These are phyloP conservation scores for Colletotrichum theobromicola DNA, from an alignment of 2,329 filamentous ascomycete genomes.

Conservation along the genomic window DNA sequence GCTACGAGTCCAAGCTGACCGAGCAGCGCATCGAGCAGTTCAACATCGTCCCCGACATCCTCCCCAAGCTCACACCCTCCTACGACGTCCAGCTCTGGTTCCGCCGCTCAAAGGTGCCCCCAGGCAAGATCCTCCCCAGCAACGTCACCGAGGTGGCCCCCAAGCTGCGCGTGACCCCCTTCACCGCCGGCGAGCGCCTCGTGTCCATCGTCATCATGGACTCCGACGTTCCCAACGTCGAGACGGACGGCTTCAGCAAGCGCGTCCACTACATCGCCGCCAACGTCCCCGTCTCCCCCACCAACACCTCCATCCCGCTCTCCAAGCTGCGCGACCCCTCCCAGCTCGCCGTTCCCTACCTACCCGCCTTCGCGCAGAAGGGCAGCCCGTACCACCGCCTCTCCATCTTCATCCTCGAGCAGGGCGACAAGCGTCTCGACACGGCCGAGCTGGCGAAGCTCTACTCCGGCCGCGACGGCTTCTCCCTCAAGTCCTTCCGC, in stretches of 20 bases:
- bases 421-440: slow-evolving; percentile 68
- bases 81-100: slow-evolving; percentile 86
- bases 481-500: slow-evolving; percentile 77
- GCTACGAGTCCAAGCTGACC: slow-evolving; percentile 79
- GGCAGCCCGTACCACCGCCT: slow-evolving; percentile 91
- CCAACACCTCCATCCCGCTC: slow-evolving; percentile 68
- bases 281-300: slow-evolving; percentile 60
- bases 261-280: slow-evolving; percentile 87
- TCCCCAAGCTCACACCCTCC: slow-evolving; percentile 78
- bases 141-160: slow-evolving; percentile 75
- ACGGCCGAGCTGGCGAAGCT: slow-evolving; percentile 59
- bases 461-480: slow-evolving; percentile 51
- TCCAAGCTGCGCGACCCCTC: slow-evolving; percentile 61
- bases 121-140: slow-evolving; percentile 81
- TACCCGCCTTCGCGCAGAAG: slow-evolving; percentile 86
- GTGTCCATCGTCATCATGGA: slow-evolving; percentile 88
- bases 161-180: slow-evolving; percentile 82
- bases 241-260: slow-evolving; percentile 76
- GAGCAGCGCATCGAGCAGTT: slow-evolving; percentile 88
- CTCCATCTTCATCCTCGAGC: slow-evolving; percentile 82
- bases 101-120: slow-evolving; percentile 69
- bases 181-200: slow-evolving; percentile 80
- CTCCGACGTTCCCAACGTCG: slow-evolving; percentile 83
- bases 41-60: slow-evolving; percentile 85
- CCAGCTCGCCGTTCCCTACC: slow-evolving; percentile 80